Base-by-base conservation (phyloP, 2,329 filamentous ascomycete genomes). In the Nothomitra cinnamomea region DNA sequence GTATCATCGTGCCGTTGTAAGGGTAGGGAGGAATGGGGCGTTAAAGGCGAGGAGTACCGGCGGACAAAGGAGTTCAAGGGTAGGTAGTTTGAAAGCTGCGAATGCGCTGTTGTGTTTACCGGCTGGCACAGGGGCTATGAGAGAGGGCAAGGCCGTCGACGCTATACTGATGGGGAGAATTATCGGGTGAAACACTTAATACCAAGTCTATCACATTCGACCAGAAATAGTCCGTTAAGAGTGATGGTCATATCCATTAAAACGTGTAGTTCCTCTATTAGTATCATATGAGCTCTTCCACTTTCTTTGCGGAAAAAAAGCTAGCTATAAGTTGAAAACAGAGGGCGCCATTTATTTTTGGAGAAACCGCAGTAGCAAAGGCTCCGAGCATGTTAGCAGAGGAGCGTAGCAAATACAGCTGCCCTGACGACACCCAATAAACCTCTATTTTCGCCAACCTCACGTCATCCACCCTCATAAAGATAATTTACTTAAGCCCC, bases 1-100 rank as follows among this genome's bases (percentile, higher is more conserved):
- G 65, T 98, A 94, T 66, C 90, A 95, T 64, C 83, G 92, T n/a
- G 88, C 82, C 0, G 69, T 87, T 1, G 80, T 95, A 1, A 73
- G 72, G 0, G 78, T 80, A 1, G 72, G 68, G 10, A 63, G 59
- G 0, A 82, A 89, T 60, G 89, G 89, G 0, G 61, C 70, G 7
- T 66, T 96, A 49, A 72, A 78, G 56, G 92, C 88, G 0, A 78
- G 71, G 28, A 95, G 87, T 62, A 98, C 92, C 0, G 92, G 92
- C 4, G 81, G 83, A 2, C 92, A 98, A 70, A 75, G 92, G 52
- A 96, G 90, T 65, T 94, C 86, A 15, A 78, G 81, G 57, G 88
- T 98, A 1, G 87, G 88, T 0, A 96, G 90, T 66, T 73, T 96
- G 60, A 85, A 83, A 57, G 82, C 84, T 19, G 90, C 92, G 2